These are phyloP conservation scores for Avena sativa DNA, from an alignment of 176 grass and related monocot species.

Conservation along the genomic window DNA sequence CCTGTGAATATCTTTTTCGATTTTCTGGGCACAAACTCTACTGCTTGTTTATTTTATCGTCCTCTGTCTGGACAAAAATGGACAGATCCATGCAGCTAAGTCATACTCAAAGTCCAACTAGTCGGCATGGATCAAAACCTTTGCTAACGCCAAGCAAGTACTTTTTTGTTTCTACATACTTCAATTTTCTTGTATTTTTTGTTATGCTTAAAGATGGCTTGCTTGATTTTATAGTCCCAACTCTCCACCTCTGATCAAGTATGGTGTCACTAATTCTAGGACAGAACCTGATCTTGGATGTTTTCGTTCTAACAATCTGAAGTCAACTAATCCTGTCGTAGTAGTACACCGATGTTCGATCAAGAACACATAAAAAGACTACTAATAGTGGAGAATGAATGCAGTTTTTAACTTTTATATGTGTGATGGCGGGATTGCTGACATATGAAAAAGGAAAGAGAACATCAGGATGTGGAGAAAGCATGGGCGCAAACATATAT, in stretches of 20 bases:
- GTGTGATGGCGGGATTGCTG: constrained; percentile 6
- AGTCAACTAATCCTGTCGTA: constrained; percentile 8
- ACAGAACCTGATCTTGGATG: constrained; percentile 15
- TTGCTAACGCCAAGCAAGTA: constrained; percentile 13
- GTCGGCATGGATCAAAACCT: constrained; percentile 6
- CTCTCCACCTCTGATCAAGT: constrained; percentile 18
- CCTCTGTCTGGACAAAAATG: neutral
- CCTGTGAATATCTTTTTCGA: neutral
- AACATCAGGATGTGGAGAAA: constrained; percentile 44
- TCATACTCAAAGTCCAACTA: constrained; percentile 12
- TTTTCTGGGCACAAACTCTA: neutral
- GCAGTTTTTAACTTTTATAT: constrained; percentile 3
- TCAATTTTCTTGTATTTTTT: neutral
- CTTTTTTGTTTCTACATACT: constrained; percentile 6
- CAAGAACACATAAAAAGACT: constrained; percentile 20
- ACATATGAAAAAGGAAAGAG: neutral
- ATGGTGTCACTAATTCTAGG: constrained; percentile 18
- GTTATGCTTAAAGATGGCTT: neutral
- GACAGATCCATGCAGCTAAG: neutral
- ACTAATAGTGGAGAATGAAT: neutral
- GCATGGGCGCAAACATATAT: constrained; percentile 41
- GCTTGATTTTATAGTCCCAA: neutral
- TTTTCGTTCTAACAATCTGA: constrained; percentile 17
- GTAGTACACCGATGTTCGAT: neutral
- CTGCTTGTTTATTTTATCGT: neutral